Evolutionary conservation across 306 rosid genomes (phyloP), one percentile per base, ranked within the genome.

Genomic region (Potentilla sterilis): DNA sequence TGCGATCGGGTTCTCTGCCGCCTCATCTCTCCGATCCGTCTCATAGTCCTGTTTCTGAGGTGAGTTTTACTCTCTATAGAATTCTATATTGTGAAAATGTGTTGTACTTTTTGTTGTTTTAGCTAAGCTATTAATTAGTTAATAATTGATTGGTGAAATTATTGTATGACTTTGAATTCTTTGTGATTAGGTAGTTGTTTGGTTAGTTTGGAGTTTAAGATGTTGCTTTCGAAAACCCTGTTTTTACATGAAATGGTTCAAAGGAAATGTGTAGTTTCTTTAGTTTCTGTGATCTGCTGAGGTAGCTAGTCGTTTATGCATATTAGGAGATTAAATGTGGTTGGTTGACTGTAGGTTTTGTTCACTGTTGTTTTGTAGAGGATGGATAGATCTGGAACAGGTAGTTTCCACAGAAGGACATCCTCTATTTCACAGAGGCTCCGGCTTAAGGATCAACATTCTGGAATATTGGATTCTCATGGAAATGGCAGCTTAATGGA

Each of bases 21-120:
- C 98, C 97, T 3, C 98, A 96, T 87, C 88, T 96, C 81, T 96
- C 96, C 79, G 98, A 96, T 96, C 99, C 98, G 35, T 90, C 99
- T 0, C 98, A 96, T 42, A 96, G 97, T 80, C 99, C 99, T 7
- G 88, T 87, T 7, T 96, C 96, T 15, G 97, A 95, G 98, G 99
- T 95, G 48, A 32, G 48, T 10, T 69, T 77, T 28, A 1, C 6
- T 21, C 64, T 55, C 43, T 49, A 32, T 46, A 52, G 22, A 77
- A 32, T 77, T 28, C 28, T 28, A 1, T 28, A 28, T 28, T 28
- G 28, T 28, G 28, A 59, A 77, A n/a, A 32, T 6, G 37, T 54
- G 1, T 51, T 76, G 42, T 18, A 21, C 5, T 57, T 57, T 57
- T 37, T 5, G 9, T 58, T 22, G 7, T 38, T 34, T 32, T n/a